Percentiles rank a stretch among this genome's conserved stretches.
These are phyloP conservation scores for Closterium sp. DNA, from an alignment of 139 green algal genomes.

Conservation along the genomic window DNA sequence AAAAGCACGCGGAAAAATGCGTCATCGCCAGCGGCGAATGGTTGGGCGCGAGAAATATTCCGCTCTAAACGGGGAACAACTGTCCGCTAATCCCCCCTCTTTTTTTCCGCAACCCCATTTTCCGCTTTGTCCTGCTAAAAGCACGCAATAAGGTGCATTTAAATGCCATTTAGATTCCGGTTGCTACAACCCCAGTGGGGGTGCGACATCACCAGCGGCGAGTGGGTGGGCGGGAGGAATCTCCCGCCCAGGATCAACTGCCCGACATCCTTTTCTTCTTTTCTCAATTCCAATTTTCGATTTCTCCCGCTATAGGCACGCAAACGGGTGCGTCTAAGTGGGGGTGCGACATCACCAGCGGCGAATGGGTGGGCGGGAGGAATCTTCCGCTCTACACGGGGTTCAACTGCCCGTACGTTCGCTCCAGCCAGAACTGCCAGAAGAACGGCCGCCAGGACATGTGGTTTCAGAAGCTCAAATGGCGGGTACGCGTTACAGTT, in stretches of 20 bases:
- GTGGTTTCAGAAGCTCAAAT: slow-evolving; percentile 2
- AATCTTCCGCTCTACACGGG: background rate
- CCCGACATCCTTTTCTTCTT: too few species aligned
- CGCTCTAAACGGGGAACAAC: too few species aligned
- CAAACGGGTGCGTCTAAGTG: background rate
- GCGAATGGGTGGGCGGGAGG: background rate
- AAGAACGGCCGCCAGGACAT: background rate
- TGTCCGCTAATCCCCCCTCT: too few species aligned
- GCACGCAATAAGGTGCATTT: too few species aligned
- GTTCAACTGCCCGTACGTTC: background rate
- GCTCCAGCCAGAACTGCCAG: slow-evolving; percentile 1
- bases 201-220: too few species aligned
- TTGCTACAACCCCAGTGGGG: too few species aligned
- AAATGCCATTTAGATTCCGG: too few species aligned
- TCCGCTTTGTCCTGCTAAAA: too few species aligned
- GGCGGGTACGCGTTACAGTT: slow-evolving; percentile 3
- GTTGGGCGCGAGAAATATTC: too few species aligned
- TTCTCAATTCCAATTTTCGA: background rate
- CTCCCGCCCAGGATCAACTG: background rate
- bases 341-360: background rate
- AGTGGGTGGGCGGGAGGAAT: background rate
- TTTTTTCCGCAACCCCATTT: too few species aligned
- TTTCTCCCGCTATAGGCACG: background rate
- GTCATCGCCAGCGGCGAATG: background rate
- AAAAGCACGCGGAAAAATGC: too few species aligned